phyloP scores from a whole-genome alignment of 2,329 filamentous ascomycete genomes.

The Decorospora gaudefroyi region DNA sequence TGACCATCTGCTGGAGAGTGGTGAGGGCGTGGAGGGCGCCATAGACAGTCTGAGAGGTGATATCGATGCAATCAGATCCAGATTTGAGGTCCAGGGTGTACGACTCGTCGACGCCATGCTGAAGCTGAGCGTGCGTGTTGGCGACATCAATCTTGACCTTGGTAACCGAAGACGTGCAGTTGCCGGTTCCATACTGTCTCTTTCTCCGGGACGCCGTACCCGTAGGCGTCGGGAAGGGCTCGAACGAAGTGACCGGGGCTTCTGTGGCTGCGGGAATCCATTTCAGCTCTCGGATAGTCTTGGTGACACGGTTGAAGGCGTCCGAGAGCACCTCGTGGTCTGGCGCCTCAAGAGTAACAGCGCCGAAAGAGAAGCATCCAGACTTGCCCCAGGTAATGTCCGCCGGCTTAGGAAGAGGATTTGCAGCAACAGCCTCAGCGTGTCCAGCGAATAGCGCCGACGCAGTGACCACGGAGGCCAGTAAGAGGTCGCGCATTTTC shows the following conservation, averaged over 20 bases:
- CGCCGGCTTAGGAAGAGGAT: constrained; percentile 60
- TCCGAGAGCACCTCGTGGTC: constrained; percentile 46
- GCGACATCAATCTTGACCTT: constrained; percentile 54
- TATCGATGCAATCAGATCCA: constrained; percentile 50
- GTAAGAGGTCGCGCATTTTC: constrained; percentile 39
- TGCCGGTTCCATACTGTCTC: constrained; percentile 18
- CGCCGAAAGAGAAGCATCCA: constrained; percentile 53
- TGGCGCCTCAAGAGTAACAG: constrained; percentile 48
- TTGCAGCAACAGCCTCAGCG: constrained; percentile 55
- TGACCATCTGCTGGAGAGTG: constrained; percentile 62
- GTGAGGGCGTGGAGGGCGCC: constrained; percentile 61
- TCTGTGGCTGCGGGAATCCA: constrained; percentile 61
- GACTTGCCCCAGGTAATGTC: constrained; percentile 59
- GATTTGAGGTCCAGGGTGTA: constrained; percentile 55
- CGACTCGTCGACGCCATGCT: constrained; percentile 63
- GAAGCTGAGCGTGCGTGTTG: constrained; percentile 54
- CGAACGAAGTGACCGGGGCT: constrained; percentile 56
- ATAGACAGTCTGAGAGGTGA: constrained; percentile 58
- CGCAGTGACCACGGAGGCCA: constrained; percentile 39
- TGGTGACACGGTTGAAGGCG: constrained; percentile 58
- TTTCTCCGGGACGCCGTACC: constrained; percentile 24
- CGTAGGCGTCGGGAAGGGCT: constrained; percentile 56
- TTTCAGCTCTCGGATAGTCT: constrained; percentile 55
- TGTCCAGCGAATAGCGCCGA: constrained; percentile 44
- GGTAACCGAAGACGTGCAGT: constrained; percentile 44